phyloP scores from a whole-genome alignment of 2,329 filamentous ascomycete genomes.

The Pseudopithomyces chartarum region DNA sequence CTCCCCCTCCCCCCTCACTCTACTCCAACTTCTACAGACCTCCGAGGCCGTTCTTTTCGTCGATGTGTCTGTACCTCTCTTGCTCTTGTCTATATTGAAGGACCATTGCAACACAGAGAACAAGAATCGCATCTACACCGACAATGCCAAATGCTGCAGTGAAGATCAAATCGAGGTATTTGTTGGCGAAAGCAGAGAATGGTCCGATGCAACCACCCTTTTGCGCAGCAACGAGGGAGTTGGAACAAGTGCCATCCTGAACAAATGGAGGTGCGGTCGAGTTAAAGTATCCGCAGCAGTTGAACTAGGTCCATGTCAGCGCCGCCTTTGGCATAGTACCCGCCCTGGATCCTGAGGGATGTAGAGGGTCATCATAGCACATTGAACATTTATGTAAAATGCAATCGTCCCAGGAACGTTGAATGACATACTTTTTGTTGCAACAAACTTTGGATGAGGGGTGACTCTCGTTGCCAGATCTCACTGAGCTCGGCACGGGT shows the following conservation, averaged over 20 bases:
- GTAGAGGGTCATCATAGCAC: slow-evolving; percentile 9
- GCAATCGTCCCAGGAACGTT: slow-evolving; percentile 7
- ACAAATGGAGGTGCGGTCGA: slow-evolving; percentile 74
- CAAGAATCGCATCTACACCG: slow-evolving; percentile 67
- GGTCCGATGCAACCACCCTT: slow-evolving; percentile 71
- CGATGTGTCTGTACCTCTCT: slow-evolving; percentile 78
- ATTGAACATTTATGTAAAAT: slow-evolving; percentile 5
- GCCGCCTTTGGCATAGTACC: slow-evolving; percentile 18
- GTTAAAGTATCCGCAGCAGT: slow-evolving; percentile 81
- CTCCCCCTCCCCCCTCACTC: not conserved
- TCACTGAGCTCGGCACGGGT: slow-evolving; percentile 66
- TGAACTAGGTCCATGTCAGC: slow-evolving; percentile 60
- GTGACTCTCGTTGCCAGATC: slow-evolving; percentile 65
- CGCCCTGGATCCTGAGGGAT: not conserved
- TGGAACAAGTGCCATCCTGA: slow-evolving; percentile 69
- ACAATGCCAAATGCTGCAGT: slow-evolving; percentile 81
- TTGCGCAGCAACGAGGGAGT: slow-evolving; percentile 71
- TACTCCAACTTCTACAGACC: slow-evolving; percentile 26
- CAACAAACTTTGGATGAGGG: slow-evolving; percentile 67
- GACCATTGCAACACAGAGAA: slow-evolving; percentile 75
- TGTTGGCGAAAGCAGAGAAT: slow-evolving; percentile 71
- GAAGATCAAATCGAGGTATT: slow-evolving; percentile 76
- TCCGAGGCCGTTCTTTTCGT: slow-evolving; percentile 67
- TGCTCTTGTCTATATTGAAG: slow-evolving; percentile 81
- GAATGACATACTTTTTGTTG: slow-evolving; percentile 65